Evolutionary conservation across 2,329 filamentous ascomycete genomes (phyloP), one percentile per base, ranked within the genome.

Genomic region (Neophaeococcomyces mojaviensis): DNA sequence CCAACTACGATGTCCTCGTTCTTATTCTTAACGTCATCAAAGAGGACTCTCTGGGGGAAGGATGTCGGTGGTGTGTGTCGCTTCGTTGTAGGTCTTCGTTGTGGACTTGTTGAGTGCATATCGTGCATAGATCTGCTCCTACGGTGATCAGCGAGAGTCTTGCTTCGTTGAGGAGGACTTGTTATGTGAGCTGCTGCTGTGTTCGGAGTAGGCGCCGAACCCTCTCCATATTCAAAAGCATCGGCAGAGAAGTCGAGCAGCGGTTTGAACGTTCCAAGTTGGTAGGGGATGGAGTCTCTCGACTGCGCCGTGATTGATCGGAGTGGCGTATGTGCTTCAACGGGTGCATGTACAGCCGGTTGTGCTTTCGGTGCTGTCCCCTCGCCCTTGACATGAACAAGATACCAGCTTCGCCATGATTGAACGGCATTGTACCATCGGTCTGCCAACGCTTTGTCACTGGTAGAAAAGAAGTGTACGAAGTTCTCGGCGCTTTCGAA

Each of bases 401-500:
- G 68, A 59, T 95, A 95, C 88, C 88, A 95, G 63, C 86, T 94
- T 48, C 90, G 79, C 89, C 89, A 96, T 32, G 68, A 69, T 51
- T 95, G 88, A 1, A 94, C 74, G 19, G 76, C 74, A 13, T 76
- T 71, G 58, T 84, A 81, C 66, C 90, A 95, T 12, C 70, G 68
- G n/a, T 76, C 73, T 1, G 86, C 86, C 1, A 81, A 64, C 1
- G 69, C 62, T 4, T 74, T 68, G 56, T 96, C 86, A 36, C 87
- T 86, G 1, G 84, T 87, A 48, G 80, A 83, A 67, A 97, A 94
- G 66, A 90, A 95, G 60, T 97, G 90, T 2, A 94, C 85, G 60
- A 88, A 97, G 55, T 90, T 90, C 42, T 86, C 81, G 2, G 82
- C 85, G 44, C 83, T 82, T 44, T 88, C 69, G 59, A 96, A 96